These are phyloP conservation scores for Leccinum imitatum DNA, from an alignment of 768 basidiomycete species.

Conservation along the genomic window DNA sequence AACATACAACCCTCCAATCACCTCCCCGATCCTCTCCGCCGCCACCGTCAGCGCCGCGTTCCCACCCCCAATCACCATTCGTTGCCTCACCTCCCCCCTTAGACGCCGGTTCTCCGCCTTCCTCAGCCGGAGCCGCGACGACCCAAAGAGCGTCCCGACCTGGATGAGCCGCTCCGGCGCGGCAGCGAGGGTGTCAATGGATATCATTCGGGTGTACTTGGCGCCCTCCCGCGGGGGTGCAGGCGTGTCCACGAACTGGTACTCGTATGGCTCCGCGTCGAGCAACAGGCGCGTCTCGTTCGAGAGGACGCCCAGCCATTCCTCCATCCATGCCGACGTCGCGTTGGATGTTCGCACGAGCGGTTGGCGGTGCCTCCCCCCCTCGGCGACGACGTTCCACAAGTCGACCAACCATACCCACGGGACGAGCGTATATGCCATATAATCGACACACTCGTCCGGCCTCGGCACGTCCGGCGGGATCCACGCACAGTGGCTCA, in stretches of 20 bases:
- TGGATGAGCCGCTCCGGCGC: slow-evolving; percentile 53
- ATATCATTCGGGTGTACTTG: slow-evolving; percentile 9
- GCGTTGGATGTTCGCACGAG: slow-evolving; percentile 52
- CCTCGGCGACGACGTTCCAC: slow-evolving; percentile 28
- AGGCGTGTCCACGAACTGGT: slow-evolving; percentile 24
- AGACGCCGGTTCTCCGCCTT: slow-evolving; percentile 39
- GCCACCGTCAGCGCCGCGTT: slow-evolving; percentile 47
- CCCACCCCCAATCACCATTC: slow-evolving; percentile 57
- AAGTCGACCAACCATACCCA: slow-evolving; percentile 74
- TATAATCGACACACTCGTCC: slow-evolving; percentile 61
- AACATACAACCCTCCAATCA: slow-evolving; percentile 50
- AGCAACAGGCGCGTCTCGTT: slow-evolving; percentile 47
- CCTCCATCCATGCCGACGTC: slow-evolving; percentile 33
- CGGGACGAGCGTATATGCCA: slow-evolving; percentile 58
- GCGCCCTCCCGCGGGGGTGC: slow-evolving; percentile 6
- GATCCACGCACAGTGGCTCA: slow-evolving; percentile 48
- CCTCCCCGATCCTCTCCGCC: slow-evolving; percentile 43
- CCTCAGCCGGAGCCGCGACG: slow-evolving; percentile 60
- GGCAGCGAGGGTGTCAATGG: slow-evolving; percentile 13
- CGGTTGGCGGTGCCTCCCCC: slow-evolving; percentile 31
- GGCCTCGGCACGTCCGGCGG: slow-evolving; percentile 37
- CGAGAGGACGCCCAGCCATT: slow-evolving; percentile 25
- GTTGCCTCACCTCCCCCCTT: slow-evolving; percentile 47
- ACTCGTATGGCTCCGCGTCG: slow-evolving; percentile 57
- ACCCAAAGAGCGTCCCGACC: slow-evolving; percentile 76